Evolutionary conservation across 495 filamentous ascomycete species (phyloP).

Genomic region (Lentithecium fluviatile): DNA sequence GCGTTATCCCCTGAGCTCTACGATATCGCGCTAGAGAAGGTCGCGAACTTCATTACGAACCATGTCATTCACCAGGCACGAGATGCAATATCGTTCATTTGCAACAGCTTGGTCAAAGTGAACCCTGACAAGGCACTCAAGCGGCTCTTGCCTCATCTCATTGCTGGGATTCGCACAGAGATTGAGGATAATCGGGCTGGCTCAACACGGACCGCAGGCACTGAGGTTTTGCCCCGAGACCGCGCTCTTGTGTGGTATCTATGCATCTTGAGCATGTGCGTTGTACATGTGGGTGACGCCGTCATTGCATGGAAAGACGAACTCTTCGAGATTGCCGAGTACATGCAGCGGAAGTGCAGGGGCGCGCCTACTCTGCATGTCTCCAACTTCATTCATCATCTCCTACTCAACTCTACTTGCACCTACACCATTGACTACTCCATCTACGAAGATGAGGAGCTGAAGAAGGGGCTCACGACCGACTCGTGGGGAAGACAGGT

Average conservation of each 20-base stretch:
- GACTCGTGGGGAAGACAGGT: slow-evolving; percentile 76
- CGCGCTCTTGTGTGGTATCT: slow-evolving; percentile 94
- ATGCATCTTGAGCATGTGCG: slow-evolving; percentile 96
- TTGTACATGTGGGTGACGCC: slow-evolving; percentile 89
- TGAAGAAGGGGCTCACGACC: slow-evolving; percentile 57
- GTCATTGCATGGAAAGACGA: slow-evolving; percentile 84
- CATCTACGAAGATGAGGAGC: slow-evolving; percentile 70
- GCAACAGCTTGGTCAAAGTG: slow-evolving; percentile 91
- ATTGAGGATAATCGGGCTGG: slow-evolving; percentile 97
- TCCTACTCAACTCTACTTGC: slow-evolving; percentile 93
- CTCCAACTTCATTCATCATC: slow-evolving; percentile 95
- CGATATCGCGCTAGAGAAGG: slow-evolving; percentile 85
- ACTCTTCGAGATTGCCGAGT: slow-evolving; percentile 85
- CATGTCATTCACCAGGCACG: slow-evolving; percentile 97
- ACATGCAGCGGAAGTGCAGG: slow-evolving; percentile 92
- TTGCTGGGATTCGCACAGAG: slow-evolving; percentile 88
- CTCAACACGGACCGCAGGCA: slow-evolving; percentile 87
- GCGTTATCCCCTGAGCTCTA: slow-evolving; percentile 91
- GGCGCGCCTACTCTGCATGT: slow-evolving; percentile 93
- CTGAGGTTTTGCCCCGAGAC: slow-evolving; percentile 90
- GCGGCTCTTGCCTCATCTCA: slow-evolving; percentile 82
- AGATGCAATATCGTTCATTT: slow-evolving; percentile 98
- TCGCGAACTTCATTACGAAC: slow-evolving; percentile 86
- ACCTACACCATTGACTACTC: slow-evolving; percentile 89
- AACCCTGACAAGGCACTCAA: slow-evolving; percentile 90